Evolutionary conservation across 2,329 filamentous ascomycete species (phyloP).

Genomic region (Ceratocystis smalleyi): DNA sequence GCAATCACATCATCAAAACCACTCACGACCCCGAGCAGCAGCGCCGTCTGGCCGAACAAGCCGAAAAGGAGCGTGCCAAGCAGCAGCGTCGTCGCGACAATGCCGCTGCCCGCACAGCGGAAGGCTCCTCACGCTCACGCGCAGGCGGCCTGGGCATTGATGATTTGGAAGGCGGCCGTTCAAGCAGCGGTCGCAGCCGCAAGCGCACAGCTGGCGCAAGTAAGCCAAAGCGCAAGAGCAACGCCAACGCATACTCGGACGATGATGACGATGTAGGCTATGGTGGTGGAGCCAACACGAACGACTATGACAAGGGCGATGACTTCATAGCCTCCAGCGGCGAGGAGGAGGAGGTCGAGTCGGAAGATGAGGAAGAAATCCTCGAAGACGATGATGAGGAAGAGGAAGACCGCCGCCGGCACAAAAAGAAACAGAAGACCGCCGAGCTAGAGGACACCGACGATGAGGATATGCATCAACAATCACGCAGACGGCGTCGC

Average conservation of each 20-base stretch:
- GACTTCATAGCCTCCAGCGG: conserved; percentile 65
- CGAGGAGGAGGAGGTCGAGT: conserved; percentile 49
- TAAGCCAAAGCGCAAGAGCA: conserved; percentile 38
- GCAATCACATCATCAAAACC: conserved; percentile 53
- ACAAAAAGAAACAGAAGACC: conserved; percentile 37
- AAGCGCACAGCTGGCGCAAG: conserved; percentile 36
- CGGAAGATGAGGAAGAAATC: conserved; percentile 49
- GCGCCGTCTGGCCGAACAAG: conserved; percentile 56
- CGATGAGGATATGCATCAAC: conserved; percentile 40
- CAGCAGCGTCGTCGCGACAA: conserved; percentile 52
- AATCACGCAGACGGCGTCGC: conserved; percentile 37
- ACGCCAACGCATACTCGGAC: conserved; percentile 43
- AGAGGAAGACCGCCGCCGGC: conserved; percentile 24
- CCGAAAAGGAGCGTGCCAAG: conserved; percentile 58
- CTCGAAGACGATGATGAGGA: conserved; percentile 34
- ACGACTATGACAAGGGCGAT: conserved; percentile 65
- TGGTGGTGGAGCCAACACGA: conserved; percentile 46
- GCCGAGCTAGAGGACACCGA: conserved; percentile 30
- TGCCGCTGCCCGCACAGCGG: conserved; percentile 47
- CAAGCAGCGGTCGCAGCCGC: conserved; percentile 34
- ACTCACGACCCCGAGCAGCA: conserved; percentile 61
- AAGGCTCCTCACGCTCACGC: conserved; percentile 33
- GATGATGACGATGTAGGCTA: conserved; percentile 58
- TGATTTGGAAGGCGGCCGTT: conserved; percentile 47
- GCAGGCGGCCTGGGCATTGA: conserved; percentile 48